These are phyloP conservation scores for Saccharomyces hybrid DNA, from an alignment of 1,139 yeast species.

Conservation along the genomic window DNA sequence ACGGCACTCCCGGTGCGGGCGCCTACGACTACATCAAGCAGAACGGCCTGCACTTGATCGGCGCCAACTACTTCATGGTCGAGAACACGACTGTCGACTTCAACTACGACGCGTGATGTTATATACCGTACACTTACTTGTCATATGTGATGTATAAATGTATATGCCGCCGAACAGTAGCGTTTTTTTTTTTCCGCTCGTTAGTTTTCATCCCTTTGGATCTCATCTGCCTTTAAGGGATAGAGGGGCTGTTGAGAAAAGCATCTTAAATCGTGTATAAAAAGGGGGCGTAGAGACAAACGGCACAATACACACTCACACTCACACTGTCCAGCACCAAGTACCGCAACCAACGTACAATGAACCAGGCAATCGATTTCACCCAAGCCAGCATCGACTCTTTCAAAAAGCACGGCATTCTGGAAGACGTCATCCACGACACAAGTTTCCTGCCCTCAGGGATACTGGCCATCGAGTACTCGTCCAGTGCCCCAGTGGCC, in stretches of 20 bases:
- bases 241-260: not conserved
- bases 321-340: too few species aligned
- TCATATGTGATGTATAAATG: too few species aligned
- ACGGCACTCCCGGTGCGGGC: constrained; percentile 65
- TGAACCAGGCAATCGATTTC: constrained; percentile 18
- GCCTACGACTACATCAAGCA: constrained; percentile 63
- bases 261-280: not conserved
- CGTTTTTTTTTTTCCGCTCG: not conserved
- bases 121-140: too few species aligned
- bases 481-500: constrained; percentile 54
- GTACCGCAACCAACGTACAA: too few species aligned
- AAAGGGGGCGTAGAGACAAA: not conserved
- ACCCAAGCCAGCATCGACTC: constrained; percentile 20
- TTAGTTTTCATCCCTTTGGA: not conserved
- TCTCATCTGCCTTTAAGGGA: not conserved
- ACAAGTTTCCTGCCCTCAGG: constrained; percentile 24
- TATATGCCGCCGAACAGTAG: not conserved
- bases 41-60: constrained; percentile 55
- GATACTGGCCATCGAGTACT: constrained; percentile 39
- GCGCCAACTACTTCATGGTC: constrained; percentile 57
- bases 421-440: constrained; percentile 27
- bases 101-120: not conserved
- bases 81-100: not conserved
- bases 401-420: constrained; percentile 24
- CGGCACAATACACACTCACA: too few species aligned